These are phyloP conservation scores for Trametes cubensis DNA, from an alignment of 768 basidiomycete genomes.

Conservation along the genomic window DNA sequence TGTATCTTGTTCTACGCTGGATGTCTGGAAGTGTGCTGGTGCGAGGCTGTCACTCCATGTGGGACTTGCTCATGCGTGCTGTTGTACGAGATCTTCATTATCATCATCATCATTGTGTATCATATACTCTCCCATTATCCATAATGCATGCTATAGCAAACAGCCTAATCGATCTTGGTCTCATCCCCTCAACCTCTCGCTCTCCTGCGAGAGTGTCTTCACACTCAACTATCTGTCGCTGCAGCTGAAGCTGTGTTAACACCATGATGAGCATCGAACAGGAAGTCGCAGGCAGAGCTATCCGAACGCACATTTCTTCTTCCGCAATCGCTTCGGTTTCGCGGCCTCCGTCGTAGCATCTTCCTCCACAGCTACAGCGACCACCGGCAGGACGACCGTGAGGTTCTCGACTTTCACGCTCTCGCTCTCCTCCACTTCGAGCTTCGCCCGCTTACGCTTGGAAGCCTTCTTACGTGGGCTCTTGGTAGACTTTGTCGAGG, in stretches of 20 bases:
- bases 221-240: too few species aligned
- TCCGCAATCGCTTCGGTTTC: background rate
- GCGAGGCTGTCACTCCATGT: background rate
- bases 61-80: background rate
- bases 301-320: background rate
- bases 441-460: background rate
- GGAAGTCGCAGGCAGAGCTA: too few species aligned
- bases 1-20: too few species aligned
- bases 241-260: too few species aligned
- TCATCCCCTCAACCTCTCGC: background rate
- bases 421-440: background rate
- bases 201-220: too few species aligned
- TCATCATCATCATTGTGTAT: background rate
- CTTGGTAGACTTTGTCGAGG: background rate
- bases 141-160: background rate
- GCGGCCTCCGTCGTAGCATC: background rate
- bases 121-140: background rate
- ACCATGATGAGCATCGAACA: too few species aligned
- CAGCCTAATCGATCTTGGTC: background rate
- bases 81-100: constrained; percentile 3
- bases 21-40: too few species aligned
- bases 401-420: background rate
- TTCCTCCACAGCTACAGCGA: background rate
- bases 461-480: background rate
- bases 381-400: background rate